Evolutionary conservation across 176 grass and related monocot species (phyloP).

Genomic region (Oryza nivara): DNA sequence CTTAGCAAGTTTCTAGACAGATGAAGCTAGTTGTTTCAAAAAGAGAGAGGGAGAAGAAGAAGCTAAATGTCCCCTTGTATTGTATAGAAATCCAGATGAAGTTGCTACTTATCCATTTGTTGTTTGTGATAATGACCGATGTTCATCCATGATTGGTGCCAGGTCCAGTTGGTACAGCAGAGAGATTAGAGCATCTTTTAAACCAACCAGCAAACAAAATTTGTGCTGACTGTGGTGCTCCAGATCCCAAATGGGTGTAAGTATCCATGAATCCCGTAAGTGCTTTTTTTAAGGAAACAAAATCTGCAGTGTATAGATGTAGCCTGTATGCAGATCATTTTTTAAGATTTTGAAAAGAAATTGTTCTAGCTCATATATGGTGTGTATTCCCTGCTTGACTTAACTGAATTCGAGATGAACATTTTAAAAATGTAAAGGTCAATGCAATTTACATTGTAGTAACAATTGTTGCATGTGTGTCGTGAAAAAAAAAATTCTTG

Average conservation of each 20-base stretch:
- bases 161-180: slow-evolving; percentile 37
- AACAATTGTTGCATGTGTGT: neutral
- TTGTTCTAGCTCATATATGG: neutral
- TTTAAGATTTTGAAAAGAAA: neutral
- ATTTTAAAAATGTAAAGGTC: slow-evolving; percentile 25
- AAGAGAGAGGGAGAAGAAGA: neutral
- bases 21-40: neutral
- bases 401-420: neutral
- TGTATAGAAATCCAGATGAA: neutral
- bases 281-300: neutral
- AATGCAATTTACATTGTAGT: neutral
- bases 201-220: slow-evolving; percentile 70
- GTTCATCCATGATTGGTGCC: slow-evolving; percentile 20
- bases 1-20: neutral
- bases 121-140: slow-evolving; percentile 13
- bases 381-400: neutral
- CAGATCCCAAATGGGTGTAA: slow-evolving; percentile 98
- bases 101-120: slow-evolving; percentile 12
- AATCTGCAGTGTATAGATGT: neutral
- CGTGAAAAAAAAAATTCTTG: no score
- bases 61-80: neutral
- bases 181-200: slow-evolving; percentile 72
- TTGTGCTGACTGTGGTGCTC: slow-evolving; percentile 79
- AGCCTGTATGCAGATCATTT: neutral
- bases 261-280: slow-evolving; percentile 39